These are phyloP conservation scores for Imleria badia DNA, from an alignment of 768 basidiomycete species.

Conservation along the genomic window DNA sequence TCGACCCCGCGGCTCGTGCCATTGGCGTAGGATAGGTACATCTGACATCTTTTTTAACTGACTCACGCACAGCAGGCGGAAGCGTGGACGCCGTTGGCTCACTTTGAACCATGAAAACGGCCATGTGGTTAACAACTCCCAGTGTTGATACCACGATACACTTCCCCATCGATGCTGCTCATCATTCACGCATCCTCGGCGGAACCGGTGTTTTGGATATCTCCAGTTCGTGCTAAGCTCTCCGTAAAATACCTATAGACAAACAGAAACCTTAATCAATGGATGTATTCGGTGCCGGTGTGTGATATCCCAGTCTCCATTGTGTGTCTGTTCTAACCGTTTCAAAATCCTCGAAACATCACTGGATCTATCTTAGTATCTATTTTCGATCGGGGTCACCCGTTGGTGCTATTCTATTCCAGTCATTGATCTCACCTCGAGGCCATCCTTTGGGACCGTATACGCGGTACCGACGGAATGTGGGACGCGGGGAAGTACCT, in stretches of 20 bases:
- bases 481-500: too few species aligned
- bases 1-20: too few species aligned
- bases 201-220: too few species aligned
- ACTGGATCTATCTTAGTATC: not conserved
- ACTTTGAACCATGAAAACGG: too few species aligned
- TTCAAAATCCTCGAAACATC: not conserved
- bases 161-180: too few species aligned
- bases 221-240: not conserved
- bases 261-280: too few species aligned
- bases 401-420: not conserved
- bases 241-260: not conserved
- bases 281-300: too few species aligned
- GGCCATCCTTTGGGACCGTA: not conserved
- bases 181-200: not conserved
- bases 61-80: too few species aligned
- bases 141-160: not conserved
- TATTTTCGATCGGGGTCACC: not conserved
- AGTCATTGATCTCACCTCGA: not conserved
- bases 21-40: not conserved
- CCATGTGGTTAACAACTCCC: not conserved
- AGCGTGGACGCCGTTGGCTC: too few species aligned
- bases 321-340: not conserved
- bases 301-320: not conserved
- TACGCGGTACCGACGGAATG: not conserved
- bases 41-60: not conserved